Evolutionary conservation across 208 protist genomes (phyloP).

Genomic region (Acanthamoeba lenticulata): DNA sequence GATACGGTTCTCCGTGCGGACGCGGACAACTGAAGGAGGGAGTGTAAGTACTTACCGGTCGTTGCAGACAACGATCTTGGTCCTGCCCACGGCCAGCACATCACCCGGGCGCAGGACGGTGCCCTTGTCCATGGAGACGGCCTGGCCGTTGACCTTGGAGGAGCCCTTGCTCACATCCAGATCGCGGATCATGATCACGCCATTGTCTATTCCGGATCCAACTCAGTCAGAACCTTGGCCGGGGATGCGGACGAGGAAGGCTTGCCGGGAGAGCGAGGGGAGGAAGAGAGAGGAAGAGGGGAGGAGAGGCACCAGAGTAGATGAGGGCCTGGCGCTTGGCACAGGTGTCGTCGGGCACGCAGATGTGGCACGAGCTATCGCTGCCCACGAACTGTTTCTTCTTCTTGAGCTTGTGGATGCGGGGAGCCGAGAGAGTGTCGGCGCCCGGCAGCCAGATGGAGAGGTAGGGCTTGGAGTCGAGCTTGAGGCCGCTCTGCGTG

Average conservation of each 20-base stretch:
- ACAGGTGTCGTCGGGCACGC: background rate
- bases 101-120: background rate
- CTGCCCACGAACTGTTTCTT: slow-evolving; percentile 8
- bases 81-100: slow-evolving; percentile 19
- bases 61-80: slow-evolving; percentile 42
- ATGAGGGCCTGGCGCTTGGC: background rate
- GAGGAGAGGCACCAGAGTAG: background rate
- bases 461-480: slow-evolving; percentile 23
- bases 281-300: background rate
- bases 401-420: slow-evolving; percentile 8
- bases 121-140: background rate
- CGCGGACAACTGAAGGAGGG: background rate
- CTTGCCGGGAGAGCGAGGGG: too few relatives aligned
- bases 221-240: too few relatives aligned
- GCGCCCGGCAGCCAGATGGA: slow-evolving; percentile 6
- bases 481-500: slow-evolving; percentile 4
- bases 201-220: background rate
- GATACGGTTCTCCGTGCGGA: too few relatives aligned
- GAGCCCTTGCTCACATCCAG: background rate
- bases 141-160: background rate
- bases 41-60: background rate
- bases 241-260: background rate
- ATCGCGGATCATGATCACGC: background rate
- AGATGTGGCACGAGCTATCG: background rate
- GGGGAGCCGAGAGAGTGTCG: background rate